phyloP scores from a whole-genome alignment of 306 rosid genomes.

The Cucumis sativus region Cucumber_9930_V3 NC_026656.2:1272501-1273000 shows the following conservation, averaged over 20 bases:
- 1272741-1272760: no score
- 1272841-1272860: neutral
- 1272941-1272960: no score
- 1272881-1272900: neutral
- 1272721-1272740: no score
- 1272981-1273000: no score
- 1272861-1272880: neutral
- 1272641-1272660: slow-evolving; percentile 75
- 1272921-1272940: no score
- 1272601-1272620: slow-evolving; percentile 64
- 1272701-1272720: no score
- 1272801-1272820: no score
- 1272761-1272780: no score
- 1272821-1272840: no score
- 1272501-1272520: slow-evolving; percentile 82
- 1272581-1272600: slow-evolving; percentile 63
- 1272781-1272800: no score
- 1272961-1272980: no score
- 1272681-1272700: neutral
- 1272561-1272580: slow-evolving; percentile 50
- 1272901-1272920: neutral
- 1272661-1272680: slow-evolving; percentile 52
- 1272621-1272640: slow-evolving; percentile 68
- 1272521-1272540: slow-evolving; percentile 43
- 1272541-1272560: slow-evolving; percentile 48